These are phyloP conservation scores for Zygosaccharomyces kombuchaensis DNA, from an alignment of 805 yeast genomes.

Conservation along the genomic window DNA sequence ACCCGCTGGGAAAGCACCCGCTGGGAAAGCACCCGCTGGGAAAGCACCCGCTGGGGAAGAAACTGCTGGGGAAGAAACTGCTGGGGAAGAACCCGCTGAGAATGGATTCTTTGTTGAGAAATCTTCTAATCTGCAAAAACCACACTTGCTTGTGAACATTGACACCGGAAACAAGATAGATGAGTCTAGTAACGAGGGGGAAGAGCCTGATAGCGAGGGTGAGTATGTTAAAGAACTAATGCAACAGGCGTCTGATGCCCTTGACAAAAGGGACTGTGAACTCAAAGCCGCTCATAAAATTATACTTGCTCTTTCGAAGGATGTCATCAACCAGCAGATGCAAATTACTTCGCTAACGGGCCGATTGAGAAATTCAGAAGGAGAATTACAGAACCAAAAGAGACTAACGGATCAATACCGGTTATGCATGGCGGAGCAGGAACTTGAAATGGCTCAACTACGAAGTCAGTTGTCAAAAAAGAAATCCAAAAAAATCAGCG, in stretches of 20 bases:
- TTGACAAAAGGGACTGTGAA: constrained; percentile 15
- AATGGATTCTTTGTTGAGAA: no score
- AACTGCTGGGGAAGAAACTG: not conserved
- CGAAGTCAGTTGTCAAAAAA: not conserved
- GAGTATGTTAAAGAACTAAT: constrained; percentile 2
- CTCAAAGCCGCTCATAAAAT: constrained; percentile 13
- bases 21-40: not conserved
- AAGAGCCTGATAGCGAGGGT: not conserved
- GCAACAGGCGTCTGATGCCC: constrained; percentile 7
- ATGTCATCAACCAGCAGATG: constrained; percentile 19
- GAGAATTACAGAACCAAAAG: constrained; percentile 1
- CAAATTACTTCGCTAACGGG: constrained; percentile 22
- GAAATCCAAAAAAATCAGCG: not conserved
- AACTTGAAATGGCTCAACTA: constrained; percentile 6
- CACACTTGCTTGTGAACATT: not conserved
- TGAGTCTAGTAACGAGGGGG: not conserved
- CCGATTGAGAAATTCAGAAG: constrained; percentile 8
- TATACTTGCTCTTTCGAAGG: constrained; percentile 15
- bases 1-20: no score
- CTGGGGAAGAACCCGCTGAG: not conserved
- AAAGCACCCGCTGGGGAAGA: not conserved
- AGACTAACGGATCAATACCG: constrained; percentile 6
- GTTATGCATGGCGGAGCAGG: constrained; percentile 8
- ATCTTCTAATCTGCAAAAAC: not conserved
- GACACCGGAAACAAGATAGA: not conserved